Base-by-base conservation (phyloP, 2,329 filamentous ascomycete species). In the Talaromyces islandicus region DNA sequence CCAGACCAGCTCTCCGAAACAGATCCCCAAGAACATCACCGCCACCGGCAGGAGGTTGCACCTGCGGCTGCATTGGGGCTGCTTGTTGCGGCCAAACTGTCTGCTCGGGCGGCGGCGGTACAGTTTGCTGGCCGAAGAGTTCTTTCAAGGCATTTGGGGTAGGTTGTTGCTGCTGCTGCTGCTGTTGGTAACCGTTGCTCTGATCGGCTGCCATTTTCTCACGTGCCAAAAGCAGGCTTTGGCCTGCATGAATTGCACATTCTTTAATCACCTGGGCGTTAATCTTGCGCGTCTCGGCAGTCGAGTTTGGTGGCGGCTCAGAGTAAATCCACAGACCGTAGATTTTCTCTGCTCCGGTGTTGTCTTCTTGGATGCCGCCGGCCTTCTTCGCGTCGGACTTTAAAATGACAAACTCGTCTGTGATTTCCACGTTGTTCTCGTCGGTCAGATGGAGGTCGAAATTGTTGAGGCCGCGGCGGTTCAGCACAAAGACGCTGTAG, bases 391-490 rank as follows among this genome's bases (percentile, higher is more conserved):
- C 73, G 52, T 78, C 76, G 19, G 77, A 74, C 62, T 82, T 82
- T 56, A 87, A 71, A 59, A 87, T 87, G 51, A 88, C 78, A 65
- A 84, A 87, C 62, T 85, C 81, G 10, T 84, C 83, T 17, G 77
- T 81, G 25, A 88, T 78, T 72, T 92, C 88, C 46, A 89, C 85
- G 61, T 88, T 81, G 17, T 80, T 78, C 11, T 79, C 79, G 53
- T 76, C 73, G 17, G 70, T 71, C n/a, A 91, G 77, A 62, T 87
- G 84, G 12, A 90, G 78, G 46, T 87, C 80, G 58, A 92, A 81
- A 68, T 93, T 92, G 56, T 88, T 83, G 56, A 91, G 76, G 0
- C 86, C 85, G 46, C 86, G 83, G 51, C 90, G 82, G 74, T 91
- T 92, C 63, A 93, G 80, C 7, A 93, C 80, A 67, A 92, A 89